phyloP scores from a whole-genome alignment of 176 grass and related monocot genomes.

The Aegilops longissima region DNA sequence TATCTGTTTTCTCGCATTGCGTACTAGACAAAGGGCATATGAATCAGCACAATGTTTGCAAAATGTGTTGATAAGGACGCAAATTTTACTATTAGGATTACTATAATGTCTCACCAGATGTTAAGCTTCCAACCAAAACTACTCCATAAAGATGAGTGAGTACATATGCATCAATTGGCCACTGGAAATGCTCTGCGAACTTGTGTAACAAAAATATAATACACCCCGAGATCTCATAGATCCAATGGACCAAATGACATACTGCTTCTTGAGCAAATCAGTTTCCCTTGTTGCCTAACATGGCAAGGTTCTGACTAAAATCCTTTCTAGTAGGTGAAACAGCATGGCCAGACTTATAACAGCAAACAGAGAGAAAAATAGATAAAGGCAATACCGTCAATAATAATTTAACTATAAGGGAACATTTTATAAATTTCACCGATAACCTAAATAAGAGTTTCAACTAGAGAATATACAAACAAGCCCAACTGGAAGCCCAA shows the following conservation, averaged over 20 bases:
- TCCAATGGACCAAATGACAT: background rate
- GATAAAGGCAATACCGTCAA: background rate
- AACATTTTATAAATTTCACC: slow-evolving; percentile 8
- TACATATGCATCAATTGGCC: background rate
- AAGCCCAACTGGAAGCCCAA: background rate
- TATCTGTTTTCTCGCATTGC: background rate
- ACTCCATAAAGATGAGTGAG: slow-evolving; percentile 18
- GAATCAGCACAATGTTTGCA: background rate
- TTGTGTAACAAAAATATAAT: background rate
- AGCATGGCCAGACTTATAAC: background rate
- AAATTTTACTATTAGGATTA: background rate
- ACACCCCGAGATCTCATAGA: background rate
- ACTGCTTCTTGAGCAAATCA: slow-evolving; percentile 6
- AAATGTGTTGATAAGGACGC: background rate
- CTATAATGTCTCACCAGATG: background rate
- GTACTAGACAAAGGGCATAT: background rate
- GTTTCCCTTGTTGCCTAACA: background rate
- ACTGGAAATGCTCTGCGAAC: background rate
- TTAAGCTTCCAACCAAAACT: background rate
- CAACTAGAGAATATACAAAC: background rate
- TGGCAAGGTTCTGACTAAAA: background rate
- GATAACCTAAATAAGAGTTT: background rate
- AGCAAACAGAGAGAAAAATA: background rate
- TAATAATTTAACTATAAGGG: slow-evolving; percentile 7
- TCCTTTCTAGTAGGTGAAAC: background rate